phyloP scores from a whole-genome alignment of 306 rosid genomes.

The Hippophae tibetana region DNA sequence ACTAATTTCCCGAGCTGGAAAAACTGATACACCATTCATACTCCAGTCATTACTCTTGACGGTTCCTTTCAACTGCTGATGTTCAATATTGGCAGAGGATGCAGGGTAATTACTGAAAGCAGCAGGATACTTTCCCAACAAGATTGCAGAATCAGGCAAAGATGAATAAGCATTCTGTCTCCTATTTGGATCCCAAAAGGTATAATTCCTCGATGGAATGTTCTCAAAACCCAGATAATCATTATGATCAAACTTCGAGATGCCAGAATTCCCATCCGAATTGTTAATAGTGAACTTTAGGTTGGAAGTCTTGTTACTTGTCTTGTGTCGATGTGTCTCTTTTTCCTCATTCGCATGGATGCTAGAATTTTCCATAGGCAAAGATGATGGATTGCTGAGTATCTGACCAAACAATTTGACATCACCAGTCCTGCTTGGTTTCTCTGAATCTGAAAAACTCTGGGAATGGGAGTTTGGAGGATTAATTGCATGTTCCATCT shows the following conservation, averaged over 20 bases:
- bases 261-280: conserved; percentile 39
- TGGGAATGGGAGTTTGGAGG: conserved; percentile 20
- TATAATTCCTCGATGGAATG: conserved; percentile 45
- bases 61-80: conserved; percentile 44
- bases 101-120: conserved; percentile 57
- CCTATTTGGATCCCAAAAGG: conserved; percentile 71
- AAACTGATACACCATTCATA: conserved; percentile 38
- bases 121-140: conserved; percentile 80
- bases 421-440: conserved; percentile 62
- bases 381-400: conserved; percentile 50
- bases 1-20: conserved; percentile 41
- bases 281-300: conserved; percentile 35
- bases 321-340: conserved; percentile 28
- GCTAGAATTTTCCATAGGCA: conserved; percentile 33
- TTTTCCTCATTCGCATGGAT: conserved; percentile 40
- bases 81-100: conserved; percentile 41
- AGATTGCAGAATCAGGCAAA: conserved; percentile 64
- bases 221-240: conserved; percentile 50
- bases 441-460: conserved; percentile 51
- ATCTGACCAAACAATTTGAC: conserved; percentile 91
- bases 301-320: conserved; percentile 37
- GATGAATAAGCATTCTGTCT: conserved; percentile 50
- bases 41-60: conserved; percentile 39
- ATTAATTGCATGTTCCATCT: conserved; percentile 26
- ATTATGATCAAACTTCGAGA: conserved; percentile 45